Evolutionary conservation across 2,329 filamentous ascomycete species (phyloP).

Genomic region (Fusarium praegraminearum): DNA sequence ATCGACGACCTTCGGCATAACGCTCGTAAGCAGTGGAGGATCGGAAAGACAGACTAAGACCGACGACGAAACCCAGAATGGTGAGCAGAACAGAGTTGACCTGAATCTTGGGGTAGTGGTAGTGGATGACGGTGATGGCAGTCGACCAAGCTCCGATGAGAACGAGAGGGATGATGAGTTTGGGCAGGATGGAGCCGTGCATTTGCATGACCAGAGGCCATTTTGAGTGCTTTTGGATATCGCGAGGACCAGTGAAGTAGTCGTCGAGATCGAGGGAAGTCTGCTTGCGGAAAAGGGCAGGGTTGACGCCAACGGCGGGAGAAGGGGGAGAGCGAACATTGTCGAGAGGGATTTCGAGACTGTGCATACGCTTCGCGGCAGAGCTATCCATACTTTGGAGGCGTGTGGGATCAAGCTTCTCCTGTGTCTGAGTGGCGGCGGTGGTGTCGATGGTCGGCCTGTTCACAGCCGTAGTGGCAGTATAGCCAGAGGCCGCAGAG

Average conservation of each 20-base stretch:
- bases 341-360: constrained; percentile 49
- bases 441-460: constrained; percentile 37
- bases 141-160: constrained; percentile 75
- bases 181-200: constrained; percentile 79
- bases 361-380: constrained; percentile 42
- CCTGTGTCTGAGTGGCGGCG: neutral
- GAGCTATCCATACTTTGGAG: constrained; percentile 22
- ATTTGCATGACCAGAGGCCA: constrained; percentile 81
- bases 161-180: constrained; percentile 76
- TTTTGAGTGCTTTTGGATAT: constrained; percentile 80
- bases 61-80: constrained; percentile 84
- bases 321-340: constrained; percentile 50
- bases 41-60: constrained; percentile 81
- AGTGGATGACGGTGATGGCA: constrained; percentile 68
- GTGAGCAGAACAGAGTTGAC: constrained; percentile 69
- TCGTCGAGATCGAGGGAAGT: constrained; percentile 65
- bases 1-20: constrained; percentile 73
- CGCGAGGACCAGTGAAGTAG: constrained; percentile 74
- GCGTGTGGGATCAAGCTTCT: constrained; percentile 23
- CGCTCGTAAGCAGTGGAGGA: constrained; percentile 83
- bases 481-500: constrained; percentile 34
- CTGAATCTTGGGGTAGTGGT: constrained; percentile 54
- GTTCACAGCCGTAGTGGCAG: constrained; percentile 30
- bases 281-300: constrained; percentile 50
- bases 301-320: constrained; percentile 46